Evolutionary conservation across 2,329 filamentous ascomycete genomes (phyloP), one percentile per base, ranked within the genome.

Genomic region (Davidsoniella eucalypti): DNA sequence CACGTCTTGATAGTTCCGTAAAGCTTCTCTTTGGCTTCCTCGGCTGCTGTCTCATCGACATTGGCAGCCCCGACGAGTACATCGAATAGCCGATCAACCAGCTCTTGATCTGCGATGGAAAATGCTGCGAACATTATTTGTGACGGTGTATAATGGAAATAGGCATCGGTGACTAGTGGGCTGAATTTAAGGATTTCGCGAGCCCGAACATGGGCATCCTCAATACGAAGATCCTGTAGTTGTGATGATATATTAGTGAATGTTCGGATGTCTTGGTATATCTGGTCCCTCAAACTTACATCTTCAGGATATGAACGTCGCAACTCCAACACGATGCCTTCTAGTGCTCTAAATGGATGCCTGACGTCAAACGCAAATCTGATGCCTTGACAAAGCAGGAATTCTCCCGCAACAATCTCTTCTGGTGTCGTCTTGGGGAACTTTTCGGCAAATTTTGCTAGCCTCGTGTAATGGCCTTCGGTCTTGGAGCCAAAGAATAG

Each of bases 401-500:
- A 96, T 64, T 98, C 92, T 2, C 88, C 87, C 0, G 87, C 87
- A 12, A 96, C 75, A 8, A 98, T 81, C 56, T 87, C 81, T 57
- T 94, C 87, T 29, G 81, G 72, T 1, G 80, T 84, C 1, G 82
- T 82, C 44, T 79, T 77, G 33, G 75, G 75, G 43, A 87, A 80
- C 55, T 76, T 79, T 48, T 78, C 75, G 23, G 76, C 78, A 59
- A 94, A 93, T 60, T 70, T 70, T 17, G 64, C 61, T 4, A 75
- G 64, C 16, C 78, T 75, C 54, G 81, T 78, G 63, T 90, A 88
- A 62, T 80, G 77, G 54, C 86, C 86, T 61, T 98, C 90, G 4
- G 87, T 86, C 67, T 98, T 98, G 59, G 82, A 87, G 8, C 87
- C 87, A 56, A 98, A 84, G 69, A 93, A 96, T 50, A 98, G 75